Evolutionary conservation across 1,284 basidiomycete genomes (phyloP).

Genomic region (Boletus mariae): DNA sequence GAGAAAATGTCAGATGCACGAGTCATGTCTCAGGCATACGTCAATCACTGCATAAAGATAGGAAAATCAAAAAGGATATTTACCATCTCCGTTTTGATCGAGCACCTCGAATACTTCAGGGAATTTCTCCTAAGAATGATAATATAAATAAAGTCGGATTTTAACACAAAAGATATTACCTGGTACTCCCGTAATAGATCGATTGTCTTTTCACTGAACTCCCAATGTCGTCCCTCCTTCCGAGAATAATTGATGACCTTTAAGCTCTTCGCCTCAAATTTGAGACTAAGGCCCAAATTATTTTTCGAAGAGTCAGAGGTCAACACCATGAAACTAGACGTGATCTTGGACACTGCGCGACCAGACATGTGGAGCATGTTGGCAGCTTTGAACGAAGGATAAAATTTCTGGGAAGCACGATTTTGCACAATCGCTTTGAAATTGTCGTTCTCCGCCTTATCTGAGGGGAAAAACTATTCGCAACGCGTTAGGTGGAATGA

Average conservation of each 20-base stretch:
- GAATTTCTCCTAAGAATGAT: slow-evolving; percentile 54
- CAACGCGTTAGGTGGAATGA: slow-evolving; percentile 6
- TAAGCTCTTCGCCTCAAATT: slow-evolving; percentile 94
- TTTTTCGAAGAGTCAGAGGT: slow-evolving; percentile 72
- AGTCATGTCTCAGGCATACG: slow-evolving; percentile 59
- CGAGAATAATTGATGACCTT: slow-evolving; percentile 95
- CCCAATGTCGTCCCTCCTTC: slow-evolving; percentile 86
- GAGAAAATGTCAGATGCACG: slow-evolving; percentile 73
- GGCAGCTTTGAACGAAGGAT: slow-evolving; percentile 72
- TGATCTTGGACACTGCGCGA: slow-evolving; percentile 84
- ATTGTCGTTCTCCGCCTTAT: slow-evolving; percentile 72
- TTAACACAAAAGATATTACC: slow-evolving; percentile 33
- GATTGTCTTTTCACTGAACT: slow-evolving; percentile 88
- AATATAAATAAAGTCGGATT: neutral
- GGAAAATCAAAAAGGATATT: slow-evolving; percentile 16
- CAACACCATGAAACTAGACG: slow-evolving; percentile 88
- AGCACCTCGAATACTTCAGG: slow-evolving; percentile 78
- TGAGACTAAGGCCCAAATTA: slow-evolving; percentile 92
- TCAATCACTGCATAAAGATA: slow-evolving; percentile 8
- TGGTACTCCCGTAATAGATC: slow-evolving; percentile 84
- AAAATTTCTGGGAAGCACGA: slow-evolving; percentile 60
- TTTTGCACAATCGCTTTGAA: slow-evolving; percentile 68
- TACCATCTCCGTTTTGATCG: slow-evolving; percentile 68
- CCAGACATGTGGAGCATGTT: slow-evolving; percentile 69
- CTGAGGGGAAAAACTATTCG: slow-evolving; percentile 79